Base-by-base conservation (phyloP, 495 filamentous ascomycete species). In the Aspergillus nanangensis region DNA sequence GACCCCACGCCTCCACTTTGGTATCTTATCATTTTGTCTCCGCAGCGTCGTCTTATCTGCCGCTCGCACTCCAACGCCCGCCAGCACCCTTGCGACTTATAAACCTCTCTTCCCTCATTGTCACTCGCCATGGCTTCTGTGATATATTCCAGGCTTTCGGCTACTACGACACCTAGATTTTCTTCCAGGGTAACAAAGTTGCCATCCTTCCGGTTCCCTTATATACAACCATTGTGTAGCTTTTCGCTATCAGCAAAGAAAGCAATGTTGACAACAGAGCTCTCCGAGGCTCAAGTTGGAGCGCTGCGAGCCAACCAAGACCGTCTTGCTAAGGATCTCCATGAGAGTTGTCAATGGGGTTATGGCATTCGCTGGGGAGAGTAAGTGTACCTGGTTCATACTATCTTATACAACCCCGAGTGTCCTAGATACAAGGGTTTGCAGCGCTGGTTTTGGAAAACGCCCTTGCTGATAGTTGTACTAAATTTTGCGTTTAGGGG, bases 281-380 rank as follows among this genome's bases (percentile, higher is more conserved):
- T 72, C 9, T 69, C 68, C 8, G 68, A 72, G 38, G 56, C 57
- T 17, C 56, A 71, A 29, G 60, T 74, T 0, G 66, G 63, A 11
- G 66, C 64, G 10, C 57, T 86, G 43, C 75, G 74, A 41, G 75
- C 82, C 41, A 76, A 84, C 55, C 70, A 76, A 47, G 69, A 75
- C 4, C 69, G 82, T 45, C 66, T 89, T 52, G 78, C 80, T 50
- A 62, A 69, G 15, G 75, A 81, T 42, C 69, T 88, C 18, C 85
- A 88, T 56, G 56, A 79, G 33, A 86, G 79, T 2, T 85, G 79
- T 55, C 71, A 84, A 68, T 89, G 79, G 79, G 82, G 83, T 4
- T 72, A 61, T 45, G 82, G 81, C 2, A 74, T 81, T 40, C 58
- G 75, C 57, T 87, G 80, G 79, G 82, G 81, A 63, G 63, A 77